Base-by-base conservation (phyloP, 2,329 filamentous ascomycete genomes). In the Scedosporium aurantiacum region DNA sequence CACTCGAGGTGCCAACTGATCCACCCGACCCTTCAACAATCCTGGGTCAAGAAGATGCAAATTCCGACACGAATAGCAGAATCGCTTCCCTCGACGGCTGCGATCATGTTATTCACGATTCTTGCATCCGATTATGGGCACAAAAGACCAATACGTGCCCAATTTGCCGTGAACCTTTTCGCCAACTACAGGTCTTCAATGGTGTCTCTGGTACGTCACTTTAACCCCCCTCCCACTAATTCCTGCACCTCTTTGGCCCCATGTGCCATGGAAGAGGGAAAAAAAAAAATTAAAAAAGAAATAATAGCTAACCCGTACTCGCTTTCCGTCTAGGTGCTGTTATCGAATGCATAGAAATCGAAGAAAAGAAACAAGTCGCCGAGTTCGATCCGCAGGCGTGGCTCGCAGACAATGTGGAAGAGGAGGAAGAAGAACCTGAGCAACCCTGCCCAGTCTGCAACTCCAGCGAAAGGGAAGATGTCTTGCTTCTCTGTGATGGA, bases 61-160 rank as follows among this genome's bases (percentile, higher is more conserved):
- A 45, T 54, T 32, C 47, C 55, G 45, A 61, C 27, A 7, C 54
- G 1, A 58, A 52, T 41, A 41, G 28, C 55, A 58, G 60, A 45
- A 50, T 61, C 64, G 84, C 85, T 47, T 75, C 81, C 61, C 82
- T 87, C 58, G 79, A 85, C 63, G 87, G 91, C 56, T 99, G 94
- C 75, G 89, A 90, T 63, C 95, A 99, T 78, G 83, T 92, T 67
- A 80, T 99, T 67, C 94, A 99, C 76, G 88, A 99, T 76, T 86
- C 88, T 60, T 99, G 94, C 74, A 82, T 99, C 67, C 88, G 89
- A 68, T 90, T 91, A 67, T 99, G 94, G 94, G 91, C 93, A 55
- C 90, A 95, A 75, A 89, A 95, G 73, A 93, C 94, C 65, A 99
- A 97, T 75, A 97, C 92, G 72, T 99, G 94, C 74, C 94, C 94